Evolutionary conservation across 208 protist species (phyloP).

Genomic region (Crithidia fasciculata): DNA sequence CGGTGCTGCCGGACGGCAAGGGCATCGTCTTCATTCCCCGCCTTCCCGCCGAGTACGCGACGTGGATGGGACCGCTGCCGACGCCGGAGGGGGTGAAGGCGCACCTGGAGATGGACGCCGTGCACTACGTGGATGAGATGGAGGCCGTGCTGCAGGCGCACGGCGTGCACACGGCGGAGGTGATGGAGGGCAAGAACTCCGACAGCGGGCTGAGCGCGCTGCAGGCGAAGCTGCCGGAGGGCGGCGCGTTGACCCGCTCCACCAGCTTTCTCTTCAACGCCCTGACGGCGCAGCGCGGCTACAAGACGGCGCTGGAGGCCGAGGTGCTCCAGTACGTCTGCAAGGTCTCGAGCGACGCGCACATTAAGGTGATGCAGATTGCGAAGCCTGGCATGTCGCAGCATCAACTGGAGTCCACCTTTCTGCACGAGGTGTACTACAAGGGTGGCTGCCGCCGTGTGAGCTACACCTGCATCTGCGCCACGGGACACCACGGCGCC

Average conservation of each 20-base stretch:
- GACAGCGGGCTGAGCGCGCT: slow-evolving; percentile 81
- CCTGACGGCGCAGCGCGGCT: slow-evolving; percentile 70
- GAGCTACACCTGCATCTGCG: slow-evolving; percentile 96
- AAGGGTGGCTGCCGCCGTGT: slow-evolving; percentile 90
- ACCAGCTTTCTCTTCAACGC: slow-evolving; percentile 64
- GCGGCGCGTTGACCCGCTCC: slow-evolving; percentile 27
- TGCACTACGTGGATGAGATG: slow-evolving; percentile 89
- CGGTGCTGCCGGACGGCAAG: slow-evolving; percentile 67
- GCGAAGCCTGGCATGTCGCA: slow-evolving; percentile 92
- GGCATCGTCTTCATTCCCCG: slow-evolving; percentile 89
- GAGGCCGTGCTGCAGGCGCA: slow-evolving; percentile 44
- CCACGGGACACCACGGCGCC: slow-evolving; percentile 86
- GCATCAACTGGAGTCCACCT: slow-evolving; percentile 93
- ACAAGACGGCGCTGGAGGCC: slow-evolving; percentile 93
- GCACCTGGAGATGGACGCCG: slow-evolving; percentile 68
- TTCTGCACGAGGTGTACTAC: slow-evolving; percentile 91
- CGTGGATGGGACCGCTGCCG: slow-evolving; percentile 92
- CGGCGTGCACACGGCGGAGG: slow-evolving; percentile 71
- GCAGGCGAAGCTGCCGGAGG: slow-evolving; percentile 53
- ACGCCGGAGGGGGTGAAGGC: slow-evolving; percentile 67
- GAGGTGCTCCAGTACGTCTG: slow-evolving; percentile 93
- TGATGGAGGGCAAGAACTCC: slow-evolving; percentile 77
- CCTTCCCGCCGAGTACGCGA: slow-evolving; percentile 82
- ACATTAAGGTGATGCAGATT: slow-evolving; percentile 89
- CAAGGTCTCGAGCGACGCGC: slow-evolving; percentile 84